These are phyloP conservation scores for Fusarium sp. DNA, from an alignment of 2,329 filamentous ascomycete species.

Conservation along the genomic window DNA sequence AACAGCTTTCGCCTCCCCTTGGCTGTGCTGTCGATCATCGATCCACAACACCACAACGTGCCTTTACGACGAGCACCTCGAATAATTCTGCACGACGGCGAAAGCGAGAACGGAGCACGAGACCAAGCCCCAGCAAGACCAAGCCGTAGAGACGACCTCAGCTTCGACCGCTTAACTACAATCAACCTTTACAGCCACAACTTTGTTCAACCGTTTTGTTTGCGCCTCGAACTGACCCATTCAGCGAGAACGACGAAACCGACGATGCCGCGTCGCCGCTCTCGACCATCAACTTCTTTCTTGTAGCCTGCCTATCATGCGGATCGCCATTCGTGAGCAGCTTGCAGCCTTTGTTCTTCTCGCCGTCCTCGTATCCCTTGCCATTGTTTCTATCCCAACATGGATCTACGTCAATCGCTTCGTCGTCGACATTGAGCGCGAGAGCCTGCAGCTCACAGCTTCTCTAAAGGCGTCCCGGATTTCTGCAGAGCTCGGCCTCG, in stretches of 20 bases:
- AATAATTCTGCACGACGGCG: slow-evolving; percentile 20
- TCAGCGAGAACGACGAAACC: slow-evolving; percentile 25
- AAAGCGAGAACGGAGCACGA: slow-evolving; percentile 14
- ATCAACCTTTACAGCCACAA: slow-evolving; percentile 14
- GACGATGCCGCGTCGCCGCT: slow-evolving; percentile 49
- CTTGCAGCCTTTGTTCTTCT: slow-evolving; percentile 83
- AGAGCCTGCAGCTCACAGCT: slow-evolving; percentile 80
- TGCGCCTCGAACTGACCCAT: slow-evolving; percentile 17
- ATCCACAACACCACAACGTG: slow-evolving; percentile 38
- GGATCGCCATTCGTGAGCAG: slow-evolving; percentile 90
- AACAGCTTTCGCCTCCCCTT: slow-evolving; percentile 39
- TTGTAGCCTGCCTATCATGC: slow-evolving; percentile 67
- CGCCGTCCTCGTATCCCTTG: slow-evolving; percentile 79
- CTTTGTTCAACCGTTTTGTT: slow-evolving; percentile 9
- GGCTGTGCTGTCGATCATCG: slow-evolving; percentile 42
- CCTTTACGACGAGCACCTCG: slow-evolving; percentile 20
- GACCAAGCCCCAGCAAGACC: slow-evolving; percentile 2
- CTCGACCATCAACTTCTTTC: slow-evolving; percentile 34
- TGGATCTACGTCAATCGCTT: slow-evolving; percentile 71
- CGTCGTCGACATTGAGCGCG: slow-evolving; percentile 65
- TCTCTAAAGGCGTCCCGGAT: slow-evolving; percentile 89
- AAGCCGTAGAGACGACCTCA: slow-evolving; percentile 14
- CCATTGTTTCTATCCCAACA: slow-evolving; percentile 83
- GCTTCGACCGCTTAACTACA: slow-evolving; percentile 1
- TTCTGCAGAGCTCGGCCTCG: slow-evolving; percentile 80